Percentiles rank a stretch among this genome's conserved stretches.
phyloP scores from a whole-genome alignment of 495 filamentous ascomycete genomes.

The Aspergillus sclerotioniger region DNA sequence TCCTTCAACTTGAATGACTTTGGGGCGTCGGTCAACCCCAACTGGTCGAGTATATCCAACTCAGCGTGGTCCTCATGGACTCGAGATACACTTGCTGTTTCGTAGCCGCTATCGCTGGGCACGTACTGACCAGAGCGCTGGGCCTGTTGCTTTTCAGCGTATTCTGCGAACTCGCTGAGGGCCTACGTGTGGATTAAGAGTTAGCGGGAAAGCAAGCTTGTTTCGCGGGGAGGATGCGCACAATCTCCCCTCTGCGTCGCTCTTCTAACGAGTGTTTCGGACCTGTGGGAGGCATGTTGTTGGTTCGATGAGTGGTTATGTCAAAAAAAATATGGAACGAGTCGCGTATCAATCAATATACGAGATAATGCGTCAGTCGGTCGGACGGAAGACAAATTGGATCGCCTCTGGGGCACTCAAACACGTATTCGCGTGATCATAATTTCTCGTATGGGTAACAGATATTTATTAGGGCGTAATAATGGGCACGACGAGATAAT shows the following conservation, averaged over 20 bases:
- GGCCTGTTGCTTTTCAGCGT: conserved; percentile 90
- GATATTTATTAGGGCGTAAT: background rate
- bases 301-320: background rate
- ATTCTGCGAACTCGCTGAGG: conserved; percentile 95
- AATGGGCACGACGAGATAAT: conserved; percentile 1
- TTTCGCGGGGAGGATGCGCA: conserved; percentile 35
- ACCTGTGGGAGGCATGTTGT: conserved; percentile 32
- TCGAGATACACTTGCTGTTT: conserved; percentile 37
- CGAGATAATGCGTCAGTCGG: conserved; percentile 6
- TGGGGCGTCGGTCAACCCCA: conserved; percentile 76
- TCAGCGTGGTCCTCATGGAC: conserved; percentile 76
- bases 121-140: conserved; percentile 50
- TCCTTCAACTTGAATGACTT: conserved; percentile 69
- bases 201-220: conserved; percentile 1
- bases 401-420: conserved; percentile 36
- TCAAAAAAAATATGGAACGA: background rate
- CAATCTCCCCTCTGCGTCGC: conserved; percentile 80
- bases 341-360: background rate
- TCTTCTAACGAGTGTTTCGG: conserved; percentile 69
- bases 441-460: conserved; percentile 21
- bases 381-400: conserved; percentile 12
- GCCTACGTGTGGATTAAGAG: conserved; percentile 53
- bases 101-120: conserved; percentile 45
- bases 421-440: conserved; percentile 51
- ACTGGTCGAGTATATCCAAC: conserved; percentile 85